These are phyloP conservation scores for Phialocephala subalpina DNA, from an alignment of 2,329 filamentous ascomycete genomes.

Conservation along the genomic window DNA sequence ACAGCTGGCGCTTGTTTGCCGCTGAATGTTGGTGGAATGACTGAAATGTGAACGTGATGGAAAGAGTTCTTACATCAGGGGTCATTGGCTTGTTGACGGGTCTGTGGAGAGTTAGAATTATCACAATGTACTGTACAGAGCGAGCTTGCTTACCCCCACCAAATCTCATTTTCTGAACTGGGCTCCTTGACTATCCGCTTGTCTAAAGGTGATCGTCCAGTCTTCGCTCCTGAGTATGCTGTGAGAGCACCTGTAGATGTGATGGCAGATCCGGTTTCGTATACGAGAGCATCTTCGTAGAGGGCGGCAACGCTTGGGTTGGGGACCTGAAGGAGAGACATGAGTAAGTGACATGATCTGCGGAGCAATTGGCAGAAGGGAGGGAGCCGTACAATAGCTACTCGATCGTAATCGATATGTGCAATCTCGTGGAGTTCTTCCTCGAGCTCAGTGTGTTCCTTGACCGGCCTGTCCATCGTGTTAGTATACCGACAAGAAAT, in stretches of 20 bases:
- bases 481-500: slow-evolving; percentile 21
- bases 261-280: slow-evolving; percentile 97
- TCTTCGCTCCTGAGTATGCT: slow-evolving; percentile 98
- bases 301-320: slow-evolving; percentile 90
- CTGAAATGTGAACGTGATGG: slow-evolving; percentile 17
- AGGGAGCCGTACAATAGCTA: slow-evolving; percentile 83
- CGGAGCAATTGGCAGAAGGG: background rate
- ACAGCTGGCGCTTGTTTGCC: background rate
- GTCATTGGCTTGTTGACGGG: slow-evolving; percentile 99
- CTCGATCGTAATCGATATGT: slow-evolving; percentile 98
- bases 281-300: slow-evolving; percentile 98
- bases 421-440: slow-evolving; percentile 97
- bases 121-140: background rate
- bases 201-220: slow-evolving; percentile 93
- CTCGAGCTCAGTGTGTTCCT: slow-evolving; percentile 95
- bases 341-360: slow-evolving; percentile 14
- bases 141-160: slow-evolving; percentile 74
- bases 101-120: slow-evolving; percentile 36
- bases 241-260: slow-evolving; percentile 94
- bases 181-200: slow-evolving; percentile 97
- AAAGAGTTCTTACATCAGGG: slow-evolving; percentile 77
- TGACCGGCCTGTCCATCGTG: slow-evolving; percentile 67
- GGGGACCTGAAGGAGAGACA: slow-evolving; percentile 62
- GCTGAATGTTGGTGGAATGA: slow-evolving; percentile 9
- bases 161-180: slow-evolving; percentile 88